Conservation (phyloP, 108 stramenopile genomes). For the Pseudonitzschia delicatissima region DNA sequence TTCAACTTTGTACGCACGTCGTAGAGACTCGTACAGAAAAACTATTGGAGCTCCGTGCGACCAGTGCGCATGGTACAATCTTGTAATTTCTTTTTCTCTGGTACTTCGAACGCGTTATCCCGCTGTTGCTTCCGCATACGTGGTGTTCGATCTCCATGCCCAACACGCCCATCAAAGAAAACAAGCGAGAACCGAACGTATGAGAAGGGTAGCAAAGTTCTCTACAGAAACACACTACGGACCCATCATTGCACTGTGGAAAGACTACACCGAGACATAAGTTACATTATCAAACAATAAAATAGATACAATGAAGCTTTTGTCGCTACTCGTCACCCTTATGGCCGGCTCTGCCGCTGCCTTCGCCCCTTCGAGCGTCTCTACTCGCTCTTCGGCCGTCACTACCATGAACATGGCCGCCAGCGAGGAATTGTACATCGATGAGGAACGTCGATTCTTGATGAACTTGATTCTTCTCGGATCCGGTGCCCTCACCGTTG, state of each 20-base stretch:
- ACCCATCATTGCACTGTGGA: background rate
- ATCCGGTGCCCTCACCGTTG: constrained; percentile 87
- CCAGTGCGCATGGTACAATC: too few relatives aligned
- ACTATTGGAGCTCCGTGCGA: too few relatives aligned
- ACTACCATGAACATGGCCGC: constrained; percentile 60
- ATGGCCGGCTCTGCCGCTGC: constrained; percentile 64
- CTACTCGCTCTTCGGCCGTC: constrained; percentile 38
- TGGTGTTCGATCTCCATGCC: background rate
- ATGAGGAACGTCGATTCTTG: constrained; percentile 93
- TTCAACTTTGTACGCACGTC: constrained; percentile 5
- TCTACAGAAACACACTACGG: constrained; percentile 3
- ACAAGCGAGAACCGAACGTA: too few relatives aligned
- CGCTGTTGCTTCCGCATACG: constrained; percentile 1
- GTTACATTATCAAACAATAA: background rate
- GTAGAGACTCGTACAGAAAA: too few relatives aligned
- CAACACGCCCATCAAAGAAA: background rate
- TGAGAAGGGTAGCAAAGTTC: background rate
- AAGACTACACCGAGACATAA: background rate
- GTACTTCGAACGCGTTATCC: background rate
- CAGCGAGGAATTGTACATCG: constrained; percentile 88
- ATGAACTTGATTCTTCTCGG: constrained; percentile 96
- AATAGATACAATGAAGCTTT: constrained; percentile 65
- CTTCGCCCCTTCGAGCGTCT: constrained; percentile 72
- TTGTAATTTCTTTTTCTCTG: too few relatives aligned
- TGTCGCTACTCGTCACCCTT: constrained; percentile 61